Percentiles rank a stretch among this genome's conserved stretches.
These are phyloP conservation scores for Flaveria ramosissima DNA, from an alignment of 129 eudicot genomes.

Conservation along the genomic window DNA sequence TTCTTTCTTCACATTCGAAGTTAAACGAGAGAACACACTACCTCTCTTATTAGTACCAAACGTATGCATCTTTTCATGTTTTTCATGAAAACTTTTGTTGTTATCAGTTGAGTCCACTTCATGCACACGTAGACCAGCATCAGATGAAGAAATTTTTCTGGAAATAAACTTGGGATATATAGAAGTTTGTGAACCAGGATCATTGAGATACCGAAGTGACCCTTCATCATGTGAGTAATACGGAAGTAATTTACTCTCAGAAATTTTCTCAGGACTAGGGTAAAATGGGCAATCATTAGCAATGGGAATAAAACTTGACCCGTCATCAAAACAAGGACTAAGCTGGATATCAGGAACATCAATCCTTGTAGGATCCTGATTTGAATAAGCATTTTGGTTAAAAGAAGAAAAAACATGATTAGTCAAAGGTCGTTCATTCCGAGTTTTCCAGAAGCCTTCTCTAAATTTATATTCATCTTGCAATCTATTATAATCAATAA, in stretches of 20 bases:
- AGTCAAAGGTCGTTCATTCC: not conserved
- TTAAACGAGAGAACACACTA: constrained; percentile 63
- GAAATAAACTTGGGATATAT: constrained; percentile 30
- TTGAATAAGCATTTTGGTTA: constrained; percentile 18
- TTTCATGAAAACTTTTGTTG: not conserved
- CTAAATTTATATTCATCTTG: constrained; percentile 31
- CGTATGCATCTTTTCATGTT: constrained; percentile 15
- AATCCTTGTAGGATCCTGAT: constrained; percentile 32
- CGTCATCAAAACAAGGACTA: constrained; percentile 26
- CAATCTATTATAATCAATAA: constrained; percentile 25
- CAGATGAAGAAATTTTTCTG: constrained; percentile 16
- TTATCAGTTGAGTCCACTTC: constrained; percentile 19
- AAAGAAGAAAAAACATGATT: constrained; percentile 23
- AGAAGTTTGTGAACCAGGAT: constrained; percentile 20
- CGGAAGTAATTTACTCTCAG: constrained; percentile 1
- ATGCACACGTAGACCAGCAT: constrained; percentile 17
- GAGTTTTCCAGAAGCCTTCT: constrained; percentile 11
- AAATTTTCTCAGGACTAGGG: constrained; percentile 25
- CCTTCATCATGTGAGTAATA: constrained; percentile 14
- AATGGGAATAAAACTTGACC: constrained; percentile 24
- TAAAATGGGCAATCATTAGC: constrained; percentile 22
- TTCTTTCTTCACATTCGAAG: constrained; percentile 28
- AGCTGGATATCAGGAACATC: constrained; percentile 34
- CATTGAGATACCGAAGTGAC: constrained; percentile 23
- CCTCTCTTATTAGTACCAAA: constrained; percentile 33